phyloP scores from a whole-genome alignment of 2,329 filamentous ascomycete genomes.

The Aspergillus spinulosporus region DNA sequence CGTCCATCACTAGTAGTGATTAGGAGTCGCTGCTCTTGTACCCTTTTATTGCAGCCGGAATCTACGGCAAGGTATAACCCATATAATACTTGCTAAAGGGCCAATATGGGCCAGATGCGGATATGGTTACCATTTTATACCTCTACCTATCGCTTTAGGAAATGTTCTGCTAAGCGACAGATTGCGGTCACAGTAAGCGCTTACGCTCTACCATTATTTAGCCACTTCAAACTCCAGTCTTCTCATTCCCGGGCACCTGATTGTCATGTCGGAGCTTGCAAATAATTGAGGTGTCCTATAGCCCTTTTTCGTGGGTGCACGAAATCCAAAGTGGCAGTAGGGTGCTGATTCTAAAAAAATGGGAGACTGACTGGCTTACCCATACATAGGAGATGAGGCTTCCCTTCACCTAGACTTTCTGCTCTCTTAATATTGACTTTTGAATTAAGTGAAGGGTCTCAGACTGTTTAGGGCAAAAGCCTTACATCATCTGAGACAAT shows the following conservation, averaged over 20 bases:
- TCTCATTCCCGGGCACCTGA: slow-evolving; percentile 18
- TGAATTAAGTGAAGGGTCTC: slow-evolving; percentile 14
- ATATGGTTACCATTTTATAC: too few relatives aligned
- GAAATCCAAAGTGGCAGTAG: slow-evolving; percentile 15
- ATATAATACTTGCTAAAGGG: too few relatives aligned
- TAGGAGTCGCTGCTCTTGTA: too few relatives aligned
- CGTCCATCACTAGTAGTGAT: too few relatives aligned
- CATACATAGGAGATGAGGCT: slow-evolving; percentile 7
- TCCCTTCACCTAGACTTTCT: slow-evolving; percentile 13
- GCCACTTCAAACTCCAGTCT: slow-evolving; percentile 16
- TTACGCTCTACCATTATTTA: slow-evolving; percentile 3
- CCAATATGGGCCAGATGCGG: too few relatives aligned
- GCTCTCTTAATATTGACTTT: slow-evolving; percentile 29
- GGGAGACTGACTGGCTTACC: too few relatives aligned
- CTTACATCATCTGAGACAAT: slow-evolving; percentile 32
- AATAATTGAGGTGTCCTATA: slow-evolving; percentile 14
- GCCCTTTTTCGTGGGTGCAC: slow-evolving; percentile 13
- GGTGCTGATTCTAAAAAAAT: too few relatives aligned
- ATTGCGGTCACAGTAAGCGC: slow-evolving; percentile 1
- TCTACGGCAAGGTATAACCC: too few relatives aligned
- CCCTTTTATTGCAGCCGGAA: too few relatives aligned
- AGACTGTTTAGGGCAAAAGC: slow-evolving; percentile 26
- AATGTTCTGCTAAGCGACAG: neutral
- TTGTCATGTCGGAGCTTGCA: neutral
- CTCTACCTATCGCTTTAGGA: too few relatives aligned